A percentile compares a stretch with the other conserved stretches of the same genome.
Conservation (phyloP, 192 early-diverging fungal species). For the Coemansia sp. region DNA sequence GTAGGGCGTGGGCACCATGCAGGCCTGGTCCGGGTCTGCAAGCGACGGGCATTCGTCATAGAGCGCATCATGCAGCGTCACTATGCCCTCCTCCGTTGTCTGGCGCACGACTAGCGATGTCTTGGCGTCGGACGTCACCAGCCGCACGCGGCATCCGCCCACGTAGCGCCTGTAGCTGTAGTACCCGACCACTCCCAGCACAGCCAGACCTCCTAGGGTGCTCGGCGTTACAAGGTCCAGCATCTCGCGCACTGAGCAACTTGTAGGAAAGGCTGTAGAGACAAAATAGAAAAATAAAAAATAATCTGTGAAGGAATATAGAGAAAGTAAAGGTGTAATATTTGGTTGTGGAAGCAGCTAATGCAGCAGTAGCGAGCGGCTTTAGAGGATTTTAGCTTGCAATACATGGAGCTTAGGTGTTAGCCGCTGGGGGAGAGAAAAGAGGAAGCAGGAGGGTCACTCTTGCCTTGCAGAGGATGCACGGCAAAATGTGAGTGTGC, state of each 20-base stretch:
- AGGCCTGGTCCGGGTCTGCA: slow-evolving; percentile 46
- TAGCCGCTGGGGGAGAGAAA: too few relatives aligned
- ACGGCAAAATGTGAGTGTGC: too few relatives aligned
- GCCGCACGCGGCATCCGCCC: slow-evolving; percentile 21
- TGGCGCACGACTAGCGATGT: slow-evolving; percentile 29
- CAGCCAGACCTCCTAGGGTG: slow-evolving; percentile 17
- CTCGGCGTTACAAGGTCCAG: slow-evolving; percentile 22
- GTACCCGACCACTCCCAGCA: slow-evolving; percentile 15
- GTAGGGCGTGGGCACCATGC: slow-evolving; percentile 68
- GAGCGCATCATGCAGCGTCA: slow-evolving; percentile 33
- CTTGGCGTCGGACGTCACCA: slow-evolving; percentile 29
- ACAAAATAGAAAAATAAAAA: neutral
- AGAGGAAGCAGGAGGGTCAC: too few relatives aligned
- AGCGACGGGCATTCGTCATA: slow-evolving; percentile 55
- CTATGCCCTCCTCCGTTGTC: slow-evolving; percentile 17
- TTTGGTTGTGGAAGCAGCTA: too few relatives aligned
- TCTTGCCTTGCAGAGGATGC: too few relatives aligned
- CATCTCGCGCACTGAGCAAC: too few relatives aligned
- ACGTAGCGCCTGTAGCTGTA: slow-evolving; percentile 18
- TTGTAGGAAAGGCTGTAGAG: neutral
- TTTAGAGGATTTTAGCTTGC: too few relatives aligned
- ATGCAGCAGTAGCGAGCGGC: too few relatives aligned
- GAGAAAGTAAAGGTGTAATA: neutral
- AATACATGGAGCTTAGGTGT: too few relatives aligned
- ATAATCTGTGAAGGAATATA: neutral